Conservation (phyloP, 176 grass and related monocot species). For the Triticum urartu region DNA sequence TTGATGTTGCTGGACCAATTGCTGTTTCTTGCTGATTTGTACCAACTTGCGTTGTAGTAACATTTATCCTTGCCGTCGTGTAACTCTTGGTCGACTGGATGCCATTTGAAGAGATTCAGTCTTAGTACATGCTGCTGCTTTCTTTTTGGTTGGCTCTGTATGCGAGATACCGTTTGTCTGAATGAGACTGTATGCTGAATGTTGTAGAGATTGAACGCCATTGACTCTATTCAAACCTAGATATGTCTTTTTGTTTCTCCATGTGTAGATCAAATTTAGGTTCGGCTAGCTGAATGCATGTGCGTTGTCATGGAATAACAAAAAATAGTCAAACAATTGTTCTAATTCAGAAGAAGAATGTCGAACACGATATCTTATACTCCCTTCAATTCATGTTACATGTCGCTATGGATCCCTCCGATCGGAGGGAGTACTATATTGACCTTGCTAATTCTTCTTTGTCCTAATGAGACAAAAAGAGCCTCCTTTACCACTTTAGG, state of each 20-base stretch:
- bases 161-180: neutral
- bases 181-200: neutral
- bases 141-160: neutral
- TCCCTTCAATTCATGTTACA: too few relatives aligned
- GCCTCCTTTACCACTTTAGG: too few relatives aligned
- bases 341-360: too few relatives aligned
- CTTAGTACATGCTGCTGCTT: neutral
- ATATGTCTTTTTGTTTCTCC: neutral
- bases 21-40: conserved; percentile 19
- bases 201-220: neutral
- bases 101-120: neutral
- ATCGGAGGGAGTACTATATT: too few relatives aligned
- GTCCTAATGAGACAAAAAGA: too few relatives aligned
- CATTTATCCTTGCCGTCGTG: conserved; percentile 3
- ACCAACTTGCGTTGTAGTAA: neutral
- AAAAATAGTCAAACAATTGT: too few relatives aligned
- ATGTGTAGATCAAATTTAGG: neutral
- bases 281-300: too few relatives aligned
- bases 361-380: too few relatives aligned
- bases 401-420: too few relatives aligned
- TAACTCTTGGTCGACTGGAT: neutral
- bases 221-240: neutral
- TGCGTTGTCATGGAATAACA: too few relatives aligned
- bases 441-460: too few relatives aligned
- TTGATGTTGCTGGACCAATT: conserved; percentile 21